These are phyloP conservation scores for Mortierella sp. DNA, from an alignment of 371 early-diverging fungal genomes.

Conservation along the genomic window DNA sequence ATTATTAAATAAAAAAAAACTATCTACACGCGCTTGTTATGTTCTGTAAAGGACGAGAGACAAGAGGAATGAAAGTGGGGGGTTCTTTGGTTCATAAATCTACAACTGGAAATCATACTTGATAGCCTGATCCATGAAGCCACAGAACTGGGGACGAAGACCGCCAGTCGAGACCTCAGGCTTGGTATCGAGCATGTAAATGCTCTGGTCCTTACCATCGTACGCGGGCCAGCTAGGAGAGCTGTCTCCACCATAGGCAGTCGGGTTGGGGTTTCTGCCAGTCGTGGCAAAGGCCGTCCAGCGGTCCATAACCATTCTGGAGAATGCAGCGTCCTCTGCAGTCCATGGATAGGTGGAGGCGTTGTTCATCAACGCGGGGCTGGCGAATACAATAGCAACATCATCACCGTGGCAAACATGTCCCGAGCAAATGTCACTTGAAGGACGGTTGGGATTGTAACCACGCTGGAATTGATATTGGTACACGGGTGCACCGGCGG, in stretches of 20 bases:
- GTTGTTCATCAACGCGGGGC: slow-evolving; percentile 50
- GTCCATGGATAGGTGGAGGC: slow-evolving; percentile 45
- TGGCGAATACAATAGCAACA: slow-evolving; percentile 54
- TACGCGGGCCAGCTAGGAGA: slow-evolving; percentile 46
- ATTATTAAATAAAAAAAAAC: no score
- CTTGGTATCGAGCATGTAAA: slow-evolving; percentile 31
- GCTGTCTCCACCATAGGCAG: slow-evolving; percentile 32
- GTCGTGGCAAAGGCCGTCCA: slow-evolving; percentile 45
- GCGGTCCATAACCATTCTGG: slow-evolving; percentile 51
- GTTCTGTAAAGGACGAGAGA: no score
- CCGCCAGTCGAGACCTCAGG: slow-evolving; percentile 32
- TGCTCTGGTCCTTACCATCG: slow-evolving; percentile 26
- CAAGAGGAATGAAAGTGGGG: no score
- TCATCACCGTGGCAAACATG: slow-evolving; percentile 55
- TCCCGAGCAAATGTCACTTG: slow-evolving; percentile 25
- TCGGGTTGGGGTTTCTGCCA: slow-evolving; percentile 46
- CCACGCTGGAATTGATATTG: slow-evolving; percentile 53
- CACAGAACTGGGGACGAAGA: slow-evolving; percentile 43
- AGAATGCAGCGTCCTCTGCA: slow-evolving; percentile 41
- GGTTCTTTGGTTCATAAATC: not conserved
- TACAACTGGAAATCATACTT: slow-evolving; percentile 52
- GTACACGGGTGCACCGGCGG: slow-evolving; percentile 27
- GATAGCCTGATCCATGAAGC: slow-evolving; percentile 46
- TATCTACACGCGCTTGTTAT: no score
- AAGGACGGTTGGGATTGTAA: slow-evolving; percentile 44